These are phyloP conservation scores for Pueraria montana DNA, from an alignment of 306 rosid genomes.

Conservation along the genomic window DNA sequence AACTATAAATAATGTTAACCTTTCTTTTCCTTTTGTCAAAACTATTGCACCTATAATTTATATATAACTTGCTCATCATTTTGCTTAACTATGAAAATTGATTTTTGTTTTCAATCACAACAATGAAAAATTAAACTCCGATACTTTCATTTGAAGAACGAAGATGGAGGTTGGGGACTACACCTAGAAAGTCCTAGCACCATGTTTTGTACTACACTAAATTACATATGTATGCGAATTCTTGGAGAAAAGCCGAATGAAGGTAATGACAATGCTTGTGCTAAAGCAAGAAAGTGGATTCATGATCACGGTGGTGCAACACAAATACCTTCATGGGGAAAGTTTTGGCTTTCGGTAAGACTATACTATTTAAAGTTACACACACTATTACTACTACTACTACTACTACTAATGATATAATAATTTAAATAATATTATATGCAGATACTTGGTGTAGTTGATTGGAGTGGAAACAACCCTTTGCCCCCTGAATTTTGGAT, in stretches of 20 bases:
- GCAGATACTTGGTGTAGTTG: constrained; percentile 67
- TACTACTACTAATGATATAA: too few relatives aligned
- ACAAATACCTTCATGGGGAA: constrained; percentile 76
- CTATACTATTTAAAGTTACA: not conserved
- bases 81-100: not conserved
- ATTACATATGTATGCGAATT: constrained; percentile 7
- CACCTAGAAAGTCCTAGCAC: not conserved
- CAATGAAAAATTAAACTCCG: not conserved
- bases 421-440: too few relatives aligned
- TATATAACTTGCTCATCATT: not conserved
- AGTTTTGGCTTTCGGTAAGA: constrained; percentile 75
- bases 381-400: too few relatives aligned
- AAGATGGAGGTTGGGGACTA: constrained; percentile 59
- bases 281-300: constrained; percentile 69
- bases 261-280: constrained; percentile 57
- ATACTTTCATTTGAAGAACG: constrained; percentile 59
- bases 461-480: constrained; percentile 73
- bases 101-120: not conserved
- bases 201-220: not conserved
- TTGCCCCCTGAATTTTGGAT: constrained; percentile 83
- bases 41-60: not conserved
- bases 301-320: constrained; percentile 67
- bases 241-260: not conserved
- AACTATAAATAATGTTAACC: too few relatives aligned
- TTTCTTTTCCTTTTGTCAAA: too few relatives aligned